These are phyloP conservation scores for Leishmania tarentolae DNA, from an alignment of 208 protist species.

Conservation along the genomic window DNA sequence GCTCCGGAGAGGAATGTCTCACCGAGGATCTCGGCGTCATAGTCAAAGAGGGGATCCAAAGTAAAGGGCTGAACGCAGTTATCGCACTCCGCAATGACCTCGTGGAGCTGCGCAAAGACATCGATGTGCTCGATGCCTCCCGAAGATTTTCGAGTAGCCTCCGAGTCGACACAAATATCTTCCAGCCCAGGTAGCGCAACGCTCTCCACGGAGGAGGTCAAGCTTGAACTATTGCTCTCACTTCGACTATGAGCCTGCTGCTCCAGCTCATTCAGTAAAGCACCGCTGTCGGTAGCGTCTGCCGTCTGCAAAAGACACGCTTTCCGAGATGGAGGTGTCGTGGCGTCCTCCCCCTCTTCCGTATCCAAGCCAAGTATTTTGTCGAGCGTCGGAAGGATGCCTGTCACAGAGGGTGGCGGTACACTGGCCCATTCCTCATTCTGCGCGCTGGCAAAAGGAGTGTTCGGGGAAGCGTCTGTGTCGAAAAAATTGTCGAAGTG, in stretches of 20 bases:
- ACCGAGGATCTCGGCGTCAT: conserved; percentile 58
- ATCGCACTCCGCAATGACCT: conserved; percentile 28
- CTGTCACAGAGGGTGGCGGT: neutral
- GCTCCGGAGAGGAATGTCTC: conserved; percentile 14
- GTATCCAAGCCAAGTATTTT: conserved; percentile 20
- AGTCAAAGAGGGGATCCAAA: conserved; percentile 64
- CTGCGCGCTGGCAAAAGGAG: neutral
- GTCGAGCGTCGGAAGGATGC: conserved; percentile 18
- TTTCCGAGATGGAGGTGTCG: too few relatives aligned
- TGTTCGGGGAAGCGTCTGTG: neutral
- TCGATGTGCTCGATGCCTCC: neutral
- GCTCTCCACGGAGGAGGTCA: neutral
- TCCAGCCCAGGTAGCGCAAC: conserved; percentile 12
- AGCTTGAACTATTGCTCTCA: neutral
- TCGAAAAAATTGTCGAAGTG: conserved; percentile 59
- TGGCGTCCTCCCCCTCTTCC: neutral
- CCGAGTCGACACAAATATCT: neutral
- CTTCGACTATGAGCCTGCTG: neutral
- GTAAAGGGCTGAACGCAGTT: conserved; percentile 56
- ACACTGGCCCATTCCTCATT: neutral
- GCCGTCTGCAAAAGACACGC: neutral
- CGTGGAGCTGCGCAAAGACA: conserved; percentile 9
- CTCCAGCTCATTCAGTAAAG: neutral
- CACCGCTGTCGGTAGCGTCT: neutral
- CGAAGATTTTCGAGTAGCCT: too few relatives aligned